Evolutionary conservation across 345 rosid genomes (phyloP).

Genomic region (Clarkia xantiana): DNA sequence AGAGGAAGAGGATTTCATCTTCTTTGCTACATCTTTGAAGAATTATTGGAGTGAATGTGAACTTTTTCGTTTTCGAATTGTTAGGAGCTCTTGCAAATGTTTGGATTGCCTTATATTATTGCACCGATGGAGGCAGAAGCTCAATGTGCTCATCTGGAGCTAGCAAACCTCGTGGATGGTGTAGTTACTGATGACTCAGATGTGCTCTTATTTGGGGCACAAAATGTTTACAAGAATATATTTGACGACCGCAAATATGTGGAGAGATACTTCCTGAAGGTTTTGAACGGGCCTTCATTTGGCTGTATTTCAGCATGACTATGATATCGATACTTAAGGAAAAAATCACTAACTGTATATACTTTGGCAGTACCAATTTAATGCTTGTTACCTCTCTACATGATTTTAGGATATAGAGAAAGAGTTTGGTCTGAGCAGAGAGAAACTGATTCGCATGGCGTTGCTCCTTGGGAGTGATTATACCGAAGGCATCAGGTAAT

Average conservation of each 20-base stretch:
- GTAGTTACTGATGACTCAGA: constrained; percentile 95
- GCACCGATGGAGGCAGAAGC: constrained; percentile 99
- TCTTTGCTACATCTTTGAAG: too few relatives aligned
- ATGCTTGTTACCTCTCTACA: background rate
- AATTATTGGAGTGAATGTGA: too few relatives aligned
- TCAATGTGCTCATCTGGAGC: constrained; percentile 89
- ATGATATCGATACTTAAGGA: too few relatives aligned
- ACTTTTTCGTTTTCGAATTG: constrained; percentile 5
- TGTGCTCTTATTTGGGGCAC: constrained; percentile 83
- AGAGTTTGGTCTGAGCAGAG: constrained; percentile 77
- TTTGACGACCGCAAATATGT: constrained; percentile 97
- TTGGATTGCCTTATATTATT: constrained; percentile 91
- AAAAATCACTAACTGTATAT: background rate
- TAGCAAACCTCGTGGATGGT: constrained; percentile 79
- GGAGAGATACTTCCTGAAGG: constrained; percentile 91
- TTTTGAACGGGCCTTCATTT: constrained; percentile 12
- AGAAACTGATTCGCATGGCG: constrained; percentile 75
- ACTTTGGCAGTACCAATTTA: background rate
- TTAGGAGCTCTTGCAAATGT: constrained; percentile 92
- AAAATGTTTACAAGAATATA: constrained; percentile 84
- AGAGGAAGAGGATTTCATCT: too few relatives aligned
- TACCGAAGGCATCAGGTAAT: constrained; percentile 92
- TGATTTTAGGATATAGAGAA: constrained; percentile 65
- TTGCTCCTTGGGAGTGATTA: constrained; percentile 97
- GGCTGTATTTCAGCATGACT: too few relatives aligned